Evolutionary conservation across 2,329 filamentous ascomycete genomes (phyloP), one percentile per base, ranked within the genome.

Genomic region (Penicillium paneum): DNA sequence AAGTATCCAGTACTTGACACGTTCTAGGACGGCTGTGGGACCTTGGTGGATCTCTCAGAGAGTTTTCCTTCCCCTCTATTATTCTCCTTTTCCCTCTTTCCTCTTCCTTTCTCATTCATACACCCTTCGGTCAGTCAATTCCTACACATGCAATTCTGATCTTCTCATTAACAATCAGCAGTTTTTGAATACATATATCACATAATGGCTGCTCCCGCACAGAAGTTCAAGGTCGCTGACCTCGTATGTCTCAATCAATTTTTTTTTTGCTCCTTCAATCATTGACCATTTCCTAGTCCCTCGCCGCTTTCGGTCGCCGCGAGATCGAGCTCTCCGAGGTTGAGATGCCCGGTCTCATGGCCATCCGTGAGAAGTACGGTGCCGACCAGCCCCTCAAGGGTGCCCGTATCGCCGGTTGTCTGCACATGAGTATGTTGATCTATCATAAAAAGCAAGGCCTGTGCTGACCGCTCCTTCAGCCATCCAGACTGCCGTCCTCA

Each of bases 401-500:
- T 76, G 91, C 92, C 76, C 89, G 93, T 72, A 97, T 99, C 77
- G 94, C 94, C 70, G 94, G 94, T 74, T 97, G 94, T 81, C 83
- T 97, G 76, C 92, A 97, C 88, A 97, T 96, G 93, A 97, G 83
- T 86, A 79, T 41, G 82, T 75, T 50, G 41, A 26, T 49, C 19
- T 21, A 32, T 36, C 28, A 49, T 32, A 13, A 13, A 19, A 54
- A 12, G 11, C 13, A 15, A 42, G 39, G 5, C 36, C 15, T 4
- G 10, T 42, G 39, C 56, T 66, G 49, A 62, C 54, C 43, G 24
- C 5, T 56, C 24, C 32, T 50, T 10, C 45, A 86, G 83, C 94
- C 76, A 97, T 99, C 81, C 94, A 99, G 84, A 99, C 94, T 64
- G 94, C 94, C 69, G 94, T 99, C 74, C 88, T 99, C 72, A 99